These are phyloP conservation scores for Solanum hybrid DNA, from an alignment of 305 asterid species.

Conservation along the genomic window DNA sequence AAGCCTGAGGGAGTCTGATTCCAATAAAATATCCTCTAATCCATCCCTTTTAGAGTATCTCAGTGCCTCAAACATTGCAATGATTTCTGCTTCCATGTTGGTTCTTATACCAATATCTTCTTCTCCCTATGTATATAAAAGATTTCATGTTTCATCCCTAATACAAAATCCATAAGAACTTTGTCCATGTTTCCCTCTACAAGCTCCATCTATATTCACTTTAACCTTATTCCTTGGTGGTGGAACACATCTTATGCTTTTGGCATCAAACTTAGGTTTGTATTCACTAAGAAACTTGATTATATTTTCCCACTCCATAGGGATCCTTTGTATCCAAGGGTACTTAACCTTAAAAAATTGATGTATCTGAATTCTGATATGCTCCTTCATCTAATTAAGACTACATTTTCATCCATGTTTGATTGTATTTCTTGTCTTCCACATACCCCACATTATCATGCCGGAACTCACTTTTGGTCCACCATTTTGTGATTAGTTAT, in stretches of 20 bases:
- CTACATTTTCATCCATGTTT: not conserved
- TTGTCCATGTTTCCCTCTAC: not conserved
- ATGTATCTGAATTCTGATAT: not conserved
- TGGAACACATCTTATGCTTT: not conserved
- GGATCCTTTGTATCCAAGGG: not conserved
- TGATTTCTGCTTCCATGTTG: not conserved
- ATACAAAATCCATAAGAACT: not conserved
- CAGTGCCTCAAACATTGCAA: not conserved
- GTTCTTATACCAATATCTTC: not conserved
- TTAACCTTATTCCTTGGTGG: not conserved
- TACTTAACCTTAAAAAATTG: not conserved
- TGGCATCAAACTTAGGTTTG: not conserved
- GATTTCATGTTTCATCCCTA: not conserved
- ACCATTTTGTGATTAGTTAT: not conserved
- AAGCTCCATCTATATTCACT: not conserved
- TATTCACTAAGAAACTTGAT: not conserved
- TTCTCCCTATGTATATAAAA: not conserved
- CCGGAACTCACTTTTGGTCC: not conserved
- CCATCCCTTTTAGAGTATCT: not conserved
- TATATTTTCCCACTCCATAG: not conserved
- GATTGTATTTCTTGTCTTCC: not conserved
- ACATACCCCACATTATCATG: not conserved
- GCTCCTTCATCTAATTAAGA: not conserved
- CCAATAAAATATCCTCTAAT: not conserved
- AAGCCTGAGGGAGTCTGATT: not conserved